Base-by-base conservation (phyloP, 1,139 yeast species). In the Yamadazyma siamensis region DNA sequence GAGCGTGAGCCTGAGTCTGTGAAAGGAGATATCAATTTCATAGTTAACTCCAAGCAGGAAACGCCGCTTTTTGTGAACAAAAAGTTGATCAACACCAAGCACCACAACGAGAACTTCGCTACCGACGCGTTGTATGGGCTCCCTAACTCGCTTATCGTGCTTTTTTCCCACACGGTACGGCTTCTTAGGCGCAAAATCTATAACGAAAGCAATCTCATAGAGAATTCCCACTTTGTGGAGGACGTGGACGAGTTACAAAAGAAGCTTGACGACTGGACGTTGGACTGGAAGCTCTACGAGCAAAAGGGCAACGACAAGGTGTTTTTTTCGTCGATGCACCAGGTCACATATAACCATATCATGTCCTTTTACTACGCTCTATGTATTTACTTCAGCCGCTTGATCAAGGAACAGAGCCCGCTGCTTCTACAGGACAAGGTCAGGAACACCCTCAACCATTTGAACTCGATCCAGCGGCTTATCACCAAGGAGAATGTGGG, bases 41-140 rank as follows among this genome's bases (percentile, higher is more conserved):
- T 41, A 30, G 46, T 40, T 12, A 33, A 33, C 18, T 29, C 23
- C 18, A 31, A 31, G n/a, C 44, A 46, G 21, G 63, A 65, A 1
- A 57, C 71, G 3, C 74, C 73, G 1, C 50, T 59, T 26, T 68
- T 68, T 43, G 66, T 65, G 12, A 61, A 68, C 44, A 65, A 66
- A 34, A 71, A 61, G 46, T 55, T 66, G 33, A 61, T 60, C 44
- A 70, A 57, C 39, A 68, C 69, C 33, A 63, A 69, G 39, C 61
- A 61, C 25, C 59, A 64, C 30, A 74, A 71, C 40, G 79, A 75
- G 39, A 69, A 78, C 35, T 72, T 83, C 36, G 80, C 89, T 9
- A 81, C 91, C 1, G 94, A 84, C 55, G 86, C 91, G 0, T 64
- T 86, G 33, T 85, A 85, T 49, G 95, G 95, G 0, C 61, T 87